Evolutionary conservation across 2,329 filamentous ascomycete genomes (phyloP), one percentile per base, ranked within the genome.

Genomic region (Pseudocercospora fijiensis): DNA sequence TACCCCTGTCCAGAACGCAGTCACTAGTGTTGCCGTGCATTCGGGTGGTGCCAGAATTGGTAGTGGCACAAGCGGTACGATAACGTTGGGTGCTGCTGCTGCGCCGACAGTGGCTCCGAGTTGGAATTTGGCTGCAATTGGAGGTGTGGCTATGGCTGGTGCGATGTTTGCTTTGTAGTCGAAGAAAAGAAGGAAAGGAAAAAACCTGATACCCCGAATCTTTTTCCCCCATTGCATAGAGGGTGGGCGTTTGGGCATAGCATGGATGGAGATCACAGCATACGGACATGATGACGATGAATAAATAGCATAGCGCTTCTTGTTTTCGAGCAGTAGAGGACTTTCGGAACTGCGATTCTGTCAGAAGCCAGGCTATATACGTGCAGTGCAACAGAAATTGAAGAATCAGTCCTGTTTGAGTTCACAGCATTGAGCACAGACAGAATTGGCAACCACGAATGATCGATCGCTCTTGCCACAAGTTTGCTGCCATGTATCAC

Each of bases 1-100:
- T 5, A 83, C 81, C 0, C 73, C 69, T n/a, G 84, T 86, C 1
- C 49, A 78, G 0, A 79, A 81, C 53, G 79, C 84, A 4, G 81
- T 85, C 24, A 82, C 82, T 2, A 78, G 78, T 0, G 78, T 81
- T 1, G 75, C 79, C 1, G 76, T 78, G 0, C 75, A 73, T 57
- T 77, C 78, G 3, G 79, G 78, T 3, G 82, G 81, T 9, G 82
- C 79, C 3, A 77, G 82, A 20, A 76, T 74, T 33, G 67, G 67
- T 41, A 69, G 58, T 11, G 67, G 65, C 43, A 45, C 56, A 22
- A 47, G 24, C 18, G 61, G 51, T 2, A 67, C 64, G 4, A 65
- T 64, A 4, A 69, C 70, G 4, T 43, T 66, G 6, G 61, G 55
- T 9, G 64, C 52, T 4, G 33, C 52, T 37, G 67, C 63, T 13